Base-by-base conservation (phyloP, 768 basidiomycete genomes). In the Chalciporus pseudorubinellus region DNA sequence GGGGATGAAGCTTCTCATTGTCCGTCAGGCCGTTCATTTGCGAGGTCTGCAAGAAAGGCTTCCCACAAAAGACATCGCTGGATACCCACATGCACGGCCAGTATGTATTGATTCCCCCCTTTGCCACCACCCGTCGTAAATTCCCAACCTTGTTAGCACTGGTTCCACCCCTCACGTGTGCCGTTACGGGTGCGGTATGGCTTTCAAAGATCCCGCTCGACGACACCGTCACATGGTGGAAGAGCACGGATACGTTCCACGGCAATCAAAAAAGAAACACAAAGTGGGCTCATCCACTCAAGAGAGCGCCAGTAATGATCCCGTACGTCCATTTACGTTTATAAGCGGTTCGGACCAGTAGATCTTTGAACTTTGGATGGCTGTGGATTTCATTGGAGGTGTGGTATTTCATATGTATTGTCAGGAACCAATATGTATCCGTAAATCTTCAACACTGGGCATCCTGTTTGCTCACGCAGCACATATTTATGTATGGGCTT, bases 141-240 rank as follows among this genome's bases (percentile, higher is more conserved):
- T 51, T 13, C 46, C 19, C 36, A 16, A 40, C 20, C 42, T 47
- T 44, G n/a, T 39, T 47, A 87, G 84, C 53, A 84, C 84, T 39
- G 79, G 81, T 7, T 74, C 75, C 14, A 74, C 73, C 18, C 82
- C 83, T 13, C 80, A 82, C 48, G 69, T 72, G 49, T 81, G 81
- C 61, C 76, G 70, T 19, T 81, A 69, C 50, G 65, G 64, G 13
- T 86, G 85, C 54, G 74, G 70, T 11, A 72, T 74, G 56, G 65
- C 68, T 13, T 87, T 85, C 72, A 83, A 79, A 47, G 85, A 87
- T 58, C 83, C 83, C 16, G 83, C 85, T 4, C 74, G 83, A 46
- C 71, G 83, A 39, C 82, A 83, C 56, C 72, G 81, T 33, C 85
- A 85, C 63, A 77, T 81, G 67, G 72, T 77, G 18, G 70, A 75